Evolutionary conservation across 192 early-diverging fungal genomes (phyloP), one percentile per base, ranked within the genome.

Genomic region (Pilobolus umbonatus): DNA sequence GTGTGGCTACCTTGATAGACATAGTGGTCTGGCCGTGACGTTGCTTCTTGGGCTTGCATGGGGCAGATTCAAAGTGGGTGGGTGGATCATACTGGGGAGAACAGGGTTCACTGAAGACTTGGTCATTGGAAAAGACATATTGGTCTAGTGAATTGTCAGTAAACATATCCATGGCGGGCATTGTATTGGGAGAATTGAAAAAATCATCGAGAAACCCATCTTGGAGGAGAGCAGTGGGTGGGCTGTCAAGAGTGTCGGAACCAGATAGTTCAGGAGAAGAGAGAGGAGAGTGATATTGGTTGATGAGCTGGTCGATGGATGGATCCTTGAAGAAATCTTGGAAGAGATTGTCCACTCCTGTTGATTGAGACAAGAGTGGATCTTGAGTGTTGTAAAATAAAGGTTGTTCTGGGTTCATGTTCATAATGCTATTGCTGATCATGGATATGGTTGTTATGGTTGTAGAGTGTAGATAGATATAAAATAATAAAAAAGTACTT

Each of bases 1-100:
- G 49, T 11, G 72, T 69, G 26, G 73, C 46, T 1, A 68, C 46
- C 32, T 70, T 70, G 21, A 69, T 47, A 9, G 65, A 54, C 60
- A 63, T 65, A 12, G 52, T 55, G 24, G 62, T 51, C 64, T 49
- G 68, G 35, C 71, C 69, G 55, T 38, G 62, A 45, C 28, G 64
- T 47, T 11, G 68, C 51, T 26, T 64, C 60, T 30, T 68, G 35
- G 19, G 32, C 25, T 32, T 65, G n/a, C n/a, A n/a, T 8, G 46
- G 22, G 14, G 19, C 25, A 19, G 24, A 34, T 10, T 30, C 24
- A 38, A 45, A 34, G 26, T 44, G 39, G n/a, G 48, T 7, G 34
- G 62, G 22, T 43, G 61, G 24, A 19, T 54, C n/a, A n/a, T n/a
- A 10, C 40, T 57, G 35, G 31, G 32, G 34, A 22, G 52, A 38